Evolutionary conservation across 2,329 filamentous ascomycete species (phyloP).

Genomic region (Sporothrix luriei): DNA sequence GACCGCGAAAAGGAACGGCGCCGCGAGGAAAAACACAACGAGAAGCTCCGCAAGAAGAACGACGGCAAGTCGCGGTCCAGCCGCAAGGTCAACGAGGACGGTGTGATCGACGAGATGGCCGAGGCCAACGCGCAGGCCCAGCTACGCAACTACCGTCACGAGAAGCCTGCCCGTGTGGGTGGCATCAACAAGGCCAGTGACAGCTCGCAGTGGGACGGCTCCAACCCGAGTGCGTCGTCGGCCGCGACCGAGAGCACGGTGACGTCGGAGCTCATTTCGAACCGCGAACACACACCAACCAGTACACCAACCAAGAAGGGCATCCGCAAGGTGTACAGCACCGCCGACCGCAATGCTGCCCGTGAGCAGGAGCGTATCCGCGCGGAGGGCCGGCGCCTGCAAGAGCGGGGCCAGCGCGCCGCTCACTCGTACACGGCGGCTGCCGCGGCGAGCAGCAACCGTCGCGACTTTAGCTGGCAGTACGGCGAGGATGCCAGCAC

Average conservation of each 20-base stretch:
- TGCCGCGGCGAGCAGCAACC: conserved; percentile 34
- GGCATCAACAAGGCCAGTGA: conserved; percentile 84
- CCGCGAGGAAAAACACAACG: conserved; percentile 43
- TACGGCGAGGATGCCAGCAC: conserved; percentile 44
- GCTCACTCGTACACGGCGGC: conserved; percentile 28
- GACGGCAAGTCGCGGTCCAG: conserved; percentile 44
- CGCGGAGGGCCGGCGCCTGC: conserved; percentile 58
- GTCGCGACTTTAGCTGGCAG: conserved; percentile 59
- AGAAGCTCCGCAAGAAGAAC: conserved; percentile 49
- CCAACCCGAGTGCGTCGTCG: conserved; percentile 64
- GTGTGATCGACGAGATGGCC: conserved; percentile 64
- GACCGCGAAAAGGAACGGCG: conserved; percentile 51
- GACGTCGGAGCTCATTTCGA: conserved; percentile 62
- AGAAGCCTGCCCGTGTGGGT: conserved; percentile 83
- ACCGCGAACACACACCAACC: conserved; percentile 61
- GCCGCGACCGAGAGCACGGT: conserved; percentile 47
- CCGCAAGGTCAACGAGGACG: conserved; percentile 59
- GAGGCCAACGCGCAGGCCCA: conserved; percentile 67
- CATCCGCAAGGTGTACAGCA: conserved; percentile 65
- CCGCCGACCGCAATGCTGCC: conserved; percentile 56
- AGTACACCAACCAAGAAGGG: conserved; percentile 55
- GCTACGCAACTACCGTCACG: conserved; percentile 80
- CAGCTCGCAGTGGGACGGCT: conserved; percentile 76
- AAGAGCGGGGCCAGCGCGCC: conserved; percentile 54
- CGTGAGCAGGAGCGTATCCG: conserved; percentile 59